Conservation (phyloP, 1,284 basidiomycete species). For the Serendipita sp. region DNA sequence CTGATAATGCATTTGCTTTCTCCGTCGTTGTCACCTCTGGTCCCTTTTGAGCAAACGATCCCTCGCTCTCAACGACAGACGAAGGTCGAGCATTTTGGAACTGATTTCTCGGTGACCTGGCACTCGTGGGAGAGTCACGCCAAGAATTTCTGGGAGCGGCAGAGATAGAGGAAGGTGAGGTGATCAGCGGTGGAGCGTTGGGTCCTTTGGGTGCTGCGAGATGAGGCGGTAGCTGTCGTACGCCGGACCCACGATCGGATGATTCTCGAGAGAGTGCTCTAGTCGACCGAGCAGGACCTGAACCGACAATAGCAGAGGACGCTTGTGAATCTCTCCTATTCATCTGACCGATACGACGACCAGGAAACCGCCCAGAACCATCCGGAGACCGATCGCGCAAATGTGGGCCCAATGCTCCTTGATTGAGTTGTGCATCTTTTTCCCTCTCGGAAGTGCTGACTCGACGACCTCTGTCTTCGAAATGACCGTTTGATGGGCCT, state of each 20-base stretch:
- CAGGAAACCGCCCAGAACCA: conserved; percentile 6
- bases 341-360: conserved; percentile 1
- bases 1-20: conserved; percentile 20
- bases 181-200: conserved; percentile 10
- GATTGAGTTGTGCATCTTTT: neutral
- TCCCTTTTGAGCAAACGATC: conserved; percentile 12
- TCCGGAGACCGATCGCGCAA: conserved; percentile 7
- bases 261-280: neutral
- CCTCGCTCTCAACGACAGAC: conserved; percentile 6
- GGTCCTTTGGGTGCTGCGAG: conserved; percentile 15
- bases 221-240: conserved; percentile 36
- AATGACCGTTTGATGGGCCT: neutral
- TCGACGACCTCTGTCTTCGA: neutral
- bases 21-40: conserved; percentile 5
- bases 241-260: conserved; percentile 17
- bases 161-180: conserved; percentile 11
- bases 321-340: conserved; percentile 2
- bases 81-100: conserved; percentile 15
- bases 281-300: neutral
- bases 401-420: neutral
- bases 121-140: neutral
- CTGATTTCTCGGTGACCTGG: neutral
- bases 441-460: neutral
- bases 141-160: conserved; percentile 27
- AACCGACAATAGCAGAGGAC: neutral